Conservation (phyloP, 768 basidiomycete species). For the Paxillus involutus region DNA sequence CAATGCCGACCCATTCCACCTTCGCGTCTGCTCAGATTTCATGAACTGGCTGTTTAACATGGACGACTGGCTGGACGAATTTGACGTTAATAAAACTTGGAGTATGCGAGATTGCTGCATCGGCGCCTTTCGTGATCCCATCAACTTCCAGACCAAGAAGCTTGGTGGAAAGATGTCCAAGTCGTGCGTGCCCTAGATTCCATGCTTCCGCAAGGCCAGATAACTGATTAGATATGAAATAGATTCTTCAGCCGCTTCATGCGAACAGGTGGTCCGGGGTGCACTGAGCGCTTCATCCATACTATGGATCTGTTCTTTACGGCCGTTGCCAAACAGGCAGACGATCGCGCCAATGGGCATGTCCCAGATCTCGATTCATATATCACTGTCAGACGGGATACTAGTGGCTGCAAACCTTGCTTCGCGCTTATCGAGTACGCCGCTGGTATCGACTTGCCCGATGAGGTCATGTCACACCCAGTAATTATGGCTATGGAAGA, state of each 20-base stretch:
- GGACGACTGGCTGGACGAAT: slow-evolving; percentile 44
- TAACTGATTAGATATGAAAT: slow-evolving; percentile 6
- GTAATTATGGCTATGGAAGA: slow-evolving; percentile 44
- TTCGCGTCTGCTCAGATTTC: slow-evolving; percentile 68
- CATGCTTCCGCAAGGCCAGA: neutral
- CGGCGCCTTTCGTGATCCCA: slow-evolving; percentile 28
- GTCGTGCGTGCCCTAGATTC: slow-evolving; percentile 27
- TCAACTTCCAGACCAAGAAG: slow-evolving; percentile 26
- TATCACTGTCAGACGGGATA: slow-evolving; percentile 51
- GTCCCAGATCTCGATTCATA: slow-evolving; percentile 53
- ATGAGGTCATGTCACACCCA: slow-evolving; percentile 54
- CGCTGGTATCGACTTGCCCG: slow-evolving; percentile 48
- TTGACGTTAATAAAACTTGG: slow-evolving; percentile 29
- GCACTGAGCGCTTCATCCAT: slow-evolving; percentile 40
- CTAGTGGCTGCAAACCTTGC: slow-evolving; percentile 51
- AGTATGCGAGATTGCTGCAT: slow-evolving; percentile 32
- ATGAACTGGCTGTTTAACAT: slow-evolving; percentile 49
- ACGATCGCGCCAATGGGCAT: slow-evolving; percentile 37
- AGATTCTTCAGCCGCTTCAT: slow-evolving; percentile 40
- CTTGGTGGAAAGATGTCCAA: slow-evolving; percentile 31
- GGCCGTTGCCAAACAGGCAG: slow-evolving; percentile 43
- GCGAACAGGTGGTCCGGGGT: slow-evolving; percentile 38
- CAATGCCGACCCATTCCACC: slow-evolving; percentile 50
- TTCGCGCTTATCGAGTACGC: slow-evolving; percentile 58
- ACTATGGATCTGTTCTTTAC: slow-evolving; percentile 42